phyloP scores from a whole-genome alignment of 2,329 filamentous ascomycete species.

The Xylariaceae sp. region DNA sequence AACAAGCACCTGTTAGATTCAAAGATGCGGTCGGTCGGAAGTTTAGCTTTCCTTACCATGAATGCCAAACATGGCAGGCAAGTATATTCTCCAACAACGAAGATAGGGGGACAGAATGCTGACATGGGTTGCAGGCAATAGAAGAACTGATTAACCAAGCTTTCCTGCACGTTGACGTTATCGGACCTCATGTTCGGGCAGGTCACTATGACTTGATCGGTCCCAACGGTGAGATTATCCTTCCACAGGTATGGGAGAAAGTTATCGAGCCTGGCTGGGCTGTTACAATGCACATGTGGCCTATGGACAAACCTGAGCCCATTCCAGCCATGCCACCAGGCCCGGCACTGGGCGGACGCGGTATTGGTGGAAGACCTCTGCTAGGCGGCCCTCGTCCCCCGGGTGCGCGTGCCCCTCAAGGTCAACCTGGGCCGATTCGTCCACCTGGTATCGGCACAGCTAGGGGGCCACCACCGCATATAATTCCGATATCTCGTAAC shows the following conservation, averaged over 20 bases:
- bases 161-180: conserved; percentile 73
- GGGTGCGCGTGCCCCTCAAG: too few relatives aligned
- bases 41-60: conserved; percentile 84
- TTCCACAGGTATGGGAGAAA: conserved; percentile 77
- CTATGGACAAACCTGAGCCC: conserved; percentile 42
- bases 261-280: conserved; percentile 75
- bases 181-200: conserved; percentile 70
- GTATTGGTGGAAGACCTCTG: too few relatives aligned
- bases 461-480: too few relatives aligned
- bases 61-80: conserved; percentile 82
- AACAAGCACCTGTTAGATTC: conserved; percentile 69
- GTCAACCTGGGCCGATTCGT: too few relatives aligned
- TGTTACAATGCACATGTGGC: conserved; percentile 64
- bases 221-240: conserved; percentile 76
- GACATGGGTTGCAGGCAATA: conserved; percentile 59
- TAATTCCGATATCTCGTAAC: too few relatives aligned
- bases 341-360: too few relatives aligned
- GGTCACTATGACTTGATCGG: conserved; percentile 79
- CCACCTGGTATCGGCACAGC: too few relatives aligned
- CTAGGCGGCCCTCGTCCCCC: too few relatives aligned
- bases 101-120: neutral
- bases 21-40: conserved; percentile 89
- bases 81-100: neutral
- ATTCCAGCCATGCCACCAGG: too few relatives aligned
- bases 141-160: conserved; percentile 82